phyloP scores from a whole-genome alignment of 441 rosid species.

The Pelargonium cotyledonis region DNA sequence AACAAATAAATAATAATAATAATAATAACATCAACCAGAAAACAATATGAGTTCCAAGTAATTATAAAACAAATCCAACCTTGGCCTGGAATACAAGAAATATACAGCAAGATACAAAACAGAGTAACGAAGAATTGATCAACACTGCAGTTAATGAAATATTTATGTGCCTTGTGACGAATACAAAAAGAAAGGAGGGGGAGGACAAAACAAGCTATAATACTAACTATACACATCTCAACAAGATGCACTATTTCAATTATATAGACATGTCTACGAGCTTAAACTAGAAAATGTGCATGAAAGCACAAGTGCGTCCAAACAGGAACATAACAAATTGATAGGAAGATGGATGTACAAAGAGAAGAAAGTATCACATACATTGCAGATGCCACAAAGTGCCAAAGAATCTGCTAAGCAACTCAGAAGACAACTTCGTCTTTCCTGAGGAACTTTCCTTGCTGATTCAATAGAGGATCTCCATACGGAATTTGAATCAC shows the following conservation, averaged over 20 bases:
- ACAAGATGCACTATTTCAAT: background rate
- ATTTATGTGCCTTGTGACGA: too few species aligned
- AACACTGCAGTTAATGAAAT: background rate
- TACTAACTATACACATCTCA: background rate
- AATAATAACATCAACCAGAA: too few species aligned
- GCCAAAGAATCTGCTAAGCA: slow-evolving; percentile 65
- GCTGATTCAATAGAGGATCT: slow-evolving; percentile 52
- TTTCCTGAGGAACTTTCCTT: slow-evolving; percentile 50
- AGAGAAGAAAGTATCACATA: slow-evolving; percentile 30
- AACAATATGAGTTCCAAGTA: too few species aligned
- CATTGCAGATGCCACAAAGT: slow-evolving; percentile 81
- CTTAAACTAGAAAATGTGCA: background rate
- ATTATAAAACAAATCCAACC: too few species aligned
- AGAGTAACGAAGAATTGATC: background rate
- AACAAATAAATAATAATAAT: too few species aligned
- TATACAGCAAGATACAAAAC: background rate
- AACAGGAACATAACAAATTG: background rate
- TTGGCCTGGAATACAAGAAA: too few species aligned
- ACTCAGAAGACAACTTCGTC: slow-evolving; percentile 35
- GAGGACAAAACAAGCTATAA: background rate
- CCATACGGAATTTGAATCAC: slow-evolving; percentile 44
- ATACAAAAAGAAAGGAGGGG: background rate
- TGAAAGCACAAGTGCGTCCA: background rate
- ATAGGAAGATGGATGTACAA: background rate
- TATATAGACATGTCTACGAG: background rate